These are phyloP conservation scores for Irpex lacteus DNA, from an alignment of 1,284 basidiomycete genomes.

Conservation along the genomic window DNA sequence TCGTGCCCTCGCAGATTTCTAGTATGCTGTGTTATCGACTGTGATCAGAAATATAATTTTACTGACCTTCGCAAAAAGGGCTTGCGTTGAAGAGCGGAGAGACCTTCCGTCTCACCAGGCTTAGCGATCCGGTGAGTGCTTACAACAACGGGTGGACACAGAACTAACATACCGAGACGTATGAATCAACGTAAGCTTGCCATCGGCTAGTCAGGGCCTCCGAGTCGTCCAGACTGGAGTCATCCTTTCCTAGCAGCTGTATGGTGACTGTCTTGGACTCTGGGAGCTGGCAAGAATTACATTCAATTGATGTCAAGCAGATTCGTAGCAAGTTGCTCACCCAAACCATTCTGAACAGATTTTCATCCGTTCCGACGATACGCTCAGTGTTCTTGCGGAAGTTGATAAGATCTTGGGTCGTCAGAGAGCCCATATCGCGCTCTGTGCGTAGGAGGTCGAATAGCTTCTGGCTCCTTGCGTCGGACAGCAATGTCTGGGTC, in stretches of 20 bases:
- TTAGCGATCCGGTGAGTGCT: constrained; percentile 22
- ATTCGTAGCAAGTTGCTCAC: constrained; percentile 40
- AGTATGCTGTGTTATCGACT: neutral
- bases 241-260: constrained; percentile 89
- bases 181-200: constrained; percentile 90
- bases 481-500: constrained; percentile 78
- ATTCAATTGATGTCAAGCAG: neutral
- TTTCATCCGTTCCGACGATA: constrained; percentile 85
- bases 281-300: constrained; percentile 49
- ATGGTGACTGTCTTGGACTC: constrained; percentile 73
- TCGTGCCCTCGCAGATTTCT: neutral
- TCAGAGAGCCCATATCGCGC: constrained; percentile 57
- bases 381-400: constrained; percentile 82
- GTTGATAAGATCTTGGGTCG: constrained; percentile 84
- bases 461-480: constrained; percentile 83
- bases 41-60: neutral
- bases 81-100: constrained; percentile 45
- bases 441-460: constrained; percentile 80
- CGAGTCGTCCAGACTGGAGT: constrained; percentile 83
- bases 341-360: constrained; percentile 92
- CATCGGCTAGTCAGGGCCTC: constrained; percentile 81
- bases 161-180: constrained; percentile 62
- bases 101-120: constrained; percentile 52
- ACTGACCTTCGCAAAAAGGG: constrained; percentile 77
- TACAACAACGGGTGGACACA: neutral